Conservation (phyloP, 495 filamentous ascomycete species). For the Penicillium alfredii region DNA sequence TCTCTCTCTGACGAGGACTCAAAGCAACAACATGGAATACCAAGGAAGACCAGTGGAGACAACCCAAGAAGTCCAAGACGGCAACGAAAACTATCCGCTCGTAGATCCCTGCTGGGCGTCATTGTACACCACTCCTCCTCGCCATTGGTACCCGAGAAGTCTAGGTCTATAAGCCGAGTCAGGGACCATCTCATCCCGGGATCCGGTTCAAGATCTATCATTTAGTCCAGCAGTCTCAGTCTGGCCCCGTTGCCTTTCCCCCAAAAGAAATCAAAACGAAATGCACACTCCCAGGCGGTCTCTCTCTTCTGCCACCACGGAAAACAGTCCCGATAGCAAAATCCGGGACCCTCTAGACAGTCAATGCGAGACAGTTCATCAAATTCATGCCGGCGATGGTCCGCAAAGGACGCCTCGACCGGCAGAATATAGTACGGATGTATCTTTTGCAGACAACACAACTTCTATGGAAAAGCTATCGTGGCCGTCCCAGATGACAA, state of each 20-base stretch:
- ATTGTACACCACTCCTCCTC: neutral
- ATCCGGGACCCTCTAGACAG: neutral
- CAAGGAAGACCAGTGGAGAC: slow-evolving; percentile 7
- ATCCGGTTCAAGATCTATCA: too few species aligned
- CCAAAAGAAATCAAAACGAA: too few species aligned
- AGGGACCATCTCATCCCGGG: neutral
- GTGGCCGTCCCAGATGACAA: neutral
- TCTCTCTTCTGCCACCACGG: slow-evolving; percentile 5
- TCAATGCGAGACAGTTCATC: too few species aligned
- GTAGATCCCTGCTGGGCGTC: slow-evolving; percentile 8
- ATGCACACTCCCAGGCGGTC: slow-evolving; percentile 2
- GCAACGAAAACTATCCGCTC: slow-evolving; percentile 1
- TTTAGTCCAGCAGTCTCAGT: too few species aligned
- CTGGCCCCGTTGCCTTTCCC: too few species aligned
- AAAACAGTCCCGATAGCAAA: neutral
- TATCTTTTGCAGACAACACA: neutral
- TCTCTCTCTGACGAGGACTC: neutral
- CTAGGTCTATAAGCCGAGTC: slow-evolving; percentile 1
- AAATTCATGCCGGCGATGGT: neutral
- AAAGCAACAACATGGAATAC: slow-evolving; percentile 2
- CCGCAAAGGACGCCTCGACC: neutral
- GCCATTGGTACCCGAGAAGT: slow-evolving; percentile 1
- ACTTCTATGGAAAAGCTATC: neutral
- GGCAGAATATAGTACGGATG: neutral
- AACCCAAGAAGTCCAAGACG: slow-evolving; percentile 4